Evolutionary conservation across 2,329 filamentous ascomycete species (phyloP).

Genomic region (Ascochyta viciae-villosae): DNA sequence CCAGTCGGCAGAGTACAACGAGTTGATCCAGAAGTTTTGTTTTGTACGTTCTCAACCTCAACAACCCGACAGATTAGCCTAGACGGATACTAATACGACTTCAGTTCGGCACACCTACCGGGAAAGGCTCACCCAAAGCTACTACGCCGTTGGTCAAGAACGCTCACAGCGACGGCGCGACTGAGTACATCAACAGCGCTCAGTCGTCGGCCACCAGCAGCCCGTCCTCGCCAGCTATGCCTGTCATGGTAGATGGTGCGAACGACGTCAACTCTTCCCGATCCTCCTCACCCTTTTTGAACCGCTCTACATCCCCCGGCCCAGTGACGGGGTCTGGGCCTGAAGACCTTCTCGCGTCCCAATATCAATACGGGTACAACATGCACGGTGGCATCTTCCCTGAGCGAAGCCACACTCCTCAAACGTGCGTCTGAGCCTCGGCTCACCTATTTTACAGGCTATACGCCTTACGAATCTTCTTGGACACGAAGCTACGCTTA

Average conservation of each 20-base stretch:
- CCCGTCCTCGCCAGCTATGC: conserved; percentile 45
- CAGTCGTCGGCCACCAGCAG: conserved; percentile 48
- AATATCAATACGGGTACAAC: conserved; percentile 52
- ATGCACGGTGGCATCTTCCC: conserved; percentile 54
- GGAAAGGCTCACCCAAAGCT: conserved; percentile 49
- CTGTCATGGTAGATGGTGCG: conserved; percentile 49
- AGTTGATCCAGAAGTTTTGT: conserved; percentile 98
- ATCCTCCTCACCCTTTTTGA: conserved; percentile 45
- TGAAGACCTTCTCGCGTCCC: conserved; percentile 50
- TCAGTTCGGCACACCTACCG: conserved; percentile 59
- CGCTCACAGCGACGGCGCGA: conserved; percentile 37
- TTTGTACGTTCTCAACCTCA: conserved; percentile 81
- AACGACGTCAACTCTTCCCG: conserved; percentile 41
- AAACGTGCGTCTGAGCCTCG: conserved; percentile 45
- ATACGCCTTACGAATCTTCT: conserved; percentile 44
- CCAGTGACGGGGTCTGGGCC: conserved; percentile 50
- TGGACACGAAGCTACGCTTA: conserved; percentile 46
- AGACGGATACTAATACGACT: conserved; percentile 51
- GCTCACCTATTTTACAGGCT: conserved; percentile 16
- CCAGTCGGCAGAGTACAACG: conserved; percentile 89
- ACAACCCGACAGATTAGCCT: conserved; percentile 44
- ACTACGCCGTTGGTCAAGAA: conserved; percentile 35
- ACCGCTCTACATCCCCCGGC: conserved; percentile 53
- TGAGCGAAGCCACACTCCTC: conserved; percentile 54
- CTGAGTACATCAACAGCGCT: conserved; percentile 38